phyloP scores from a whole-genome alignment of 371 early-diverging fungal species.

The Smittium mucronatum region DNA sequence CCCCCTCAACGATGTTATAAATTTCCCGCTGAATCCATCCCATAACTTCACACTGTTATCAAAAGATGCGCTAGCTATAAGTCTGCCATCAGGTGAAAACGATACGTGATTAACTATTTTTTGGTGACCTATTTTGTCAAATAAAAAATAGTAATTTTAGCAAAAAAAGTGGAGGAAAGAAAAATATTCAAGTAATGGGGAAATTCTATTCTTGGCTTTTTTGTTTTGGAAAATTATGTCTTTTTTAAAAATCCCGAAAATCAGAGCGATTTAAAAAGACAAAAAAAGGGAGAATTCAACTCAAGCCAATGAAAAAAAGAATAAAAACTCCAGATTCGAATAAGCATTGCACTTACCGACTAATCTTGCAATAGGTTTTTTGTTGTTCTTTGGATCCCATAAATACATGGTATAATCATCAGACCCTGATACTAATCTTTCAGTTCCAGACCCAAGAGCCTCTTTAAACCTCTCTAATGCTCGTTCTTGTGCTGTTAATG shows the following conservation, averaged over 20 bases:
- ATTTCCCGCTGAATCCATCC: constrained; percentile 89
- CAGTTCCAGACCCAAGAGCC: constrained; percentile 50
- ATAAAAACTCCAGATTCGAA: too few relatives aligned
- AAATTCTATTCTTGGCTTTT: too few relatives aligned
- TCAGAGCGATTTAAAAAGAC: neutral
- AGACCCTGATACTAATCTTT: constrained; percentile 81
- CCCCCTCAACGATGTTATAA: constrained; percentile 78
- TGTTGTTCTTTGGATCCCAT: constrained; percentile 76
- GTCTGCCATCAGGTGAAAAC: constrained; percentile 87
- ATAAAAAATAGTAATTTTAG: neutral
- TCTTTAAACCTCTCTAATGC: constrained; percentile 70
- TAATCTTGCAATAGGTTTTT: constrained; percentile 78
- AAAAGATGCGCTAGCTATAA: constrained; percentile 90
- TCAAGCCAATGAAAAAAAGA: too few relatives aligned
- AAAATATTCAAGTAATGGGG: too few relatives aligned
- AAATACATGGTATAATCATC: constrained; percentile 95
- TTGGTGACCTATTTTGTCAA: constrained; percentile 48
- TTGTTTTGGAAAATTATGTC: neutral
- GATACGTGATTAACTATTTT: constrained; percentile 87
- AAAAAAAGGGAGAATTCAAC: neutral
- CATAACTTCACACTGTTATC: constrained; percentile 97
- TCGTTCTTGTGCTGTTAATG: constrained; percentile 41
- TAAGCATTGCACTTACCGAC: constrained; percentile 57
- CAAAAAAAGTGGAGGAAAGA: too few relatives aligned
- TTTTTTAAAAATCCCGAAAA: neutral